Evolutionary conservation across 257 asterid species (phyloP).

Genomic region (Parsonsia alboflavescens): DNA sequence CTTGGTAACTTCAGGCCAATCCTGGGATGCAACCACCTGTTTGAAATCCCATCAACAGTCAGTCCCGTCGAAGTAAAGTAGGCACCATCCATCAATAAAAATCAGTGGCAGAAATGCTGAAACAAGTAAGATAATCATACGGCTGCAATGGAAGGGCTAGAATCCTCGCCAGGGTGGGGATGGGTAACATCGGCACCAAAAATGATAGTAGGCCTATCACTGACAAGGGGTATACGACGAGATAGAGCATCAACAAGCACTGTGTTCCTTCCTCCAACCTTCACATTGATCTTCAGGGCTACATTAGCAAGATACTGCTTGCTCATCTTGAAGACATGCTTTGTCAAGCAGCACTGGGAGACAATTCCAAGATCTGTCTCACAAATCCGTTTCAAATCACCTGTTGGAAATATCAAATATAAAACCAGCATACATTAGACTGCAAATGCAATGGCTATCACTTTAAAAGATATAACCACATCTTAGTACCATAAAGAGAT

Average conservation of each 20-base stretch:
- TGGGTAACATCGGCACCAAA: constrained; percentile 99
- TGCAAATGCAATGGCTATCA: not conserved
- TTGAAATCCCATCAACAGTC: constrained; percentile 12
- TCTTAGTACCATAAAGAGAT: constrained; percentile 73
- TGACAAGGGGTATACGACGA: constrained; percentile 87
- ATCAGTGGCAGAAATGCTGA: not conserved
- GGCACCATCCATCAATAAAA: not conserved
- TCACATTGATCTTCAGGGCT: constrained; percentile 79
- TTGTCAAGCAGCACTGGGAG: constrained; percentile 92
- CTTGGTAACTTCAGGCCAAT: constrained; percentile 94
- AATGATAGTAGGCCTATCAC: constrained; percentile 85
- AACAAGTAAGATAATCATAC: constrained; percentile 35
- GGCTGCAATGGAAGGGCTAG: constrained; percentile 99
- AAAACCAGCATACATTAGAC: not conserved
- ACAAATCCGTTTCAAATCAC: constrained; percentile 86
- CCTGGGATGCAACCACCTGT: constrained; percentile 99
- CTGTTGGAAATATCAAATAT: constrained; percentile 25
- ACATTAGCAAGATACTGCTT: constrained; percentile 94
- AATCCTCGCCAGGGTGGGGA: constrained; percentile 98
- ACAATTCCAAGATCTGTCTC: constrained; percentile 97
- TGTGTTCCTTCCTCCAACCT: constrained; percentile 94
- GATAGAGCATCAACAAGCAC: constrained; percentile 85
- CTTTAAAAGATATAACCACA: not conserved
- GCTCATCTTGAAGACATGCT: constrained; percentile 73
- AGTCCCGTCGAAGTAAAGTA: not conserved